Conservation (phyloP, 2,329 filamentous ascomycete species). For the Phialophora tarda region DNA sequence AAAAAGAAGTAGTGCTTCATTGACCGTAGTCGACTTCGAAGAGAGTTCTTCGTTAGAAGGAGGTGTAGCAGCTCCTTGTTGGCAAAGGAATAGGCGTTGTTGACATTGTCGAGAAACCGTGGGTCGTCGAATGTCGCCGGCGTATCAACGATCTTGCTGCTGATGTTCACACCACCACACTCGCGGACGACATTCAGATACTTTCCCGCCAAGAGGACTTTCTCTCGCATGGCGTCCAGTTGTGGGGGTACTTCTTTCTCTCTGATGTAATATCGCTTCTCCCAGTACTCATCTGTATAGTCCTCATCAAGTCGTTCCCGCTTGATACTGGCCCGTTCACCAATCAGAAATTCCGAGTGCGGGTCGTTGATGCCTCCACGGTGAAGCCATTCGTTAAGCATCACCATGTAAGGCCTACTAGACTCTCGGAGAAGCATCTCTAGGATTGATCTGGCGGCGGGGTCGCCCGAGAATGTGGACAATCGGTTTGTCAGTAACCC, state of each 20-base stretch:
- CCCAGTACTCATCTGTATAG: conserved; percentile 99
- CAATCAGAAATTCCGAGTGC: conserved; percentile 90
- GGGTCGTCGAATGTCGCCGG: conserved; percentile 90
- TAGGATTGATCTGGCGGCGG: conserved; percentile 79
- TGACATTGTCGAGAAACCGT: conserved; percentile 93
- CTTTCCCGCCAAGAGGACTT: conserved; percentile 92
- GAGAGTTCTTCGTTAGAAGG: conserved; percentile 87
- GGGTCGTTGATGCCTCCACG: conserved; percentile 94
- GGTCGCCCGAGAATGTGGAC: conserved; percentile 90
- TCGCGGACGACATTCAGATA: conserved; percentile 98
- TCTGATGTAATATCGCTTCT: conserved; percentile 92
- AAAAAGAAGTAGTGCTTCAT: conserved; percentile 99
- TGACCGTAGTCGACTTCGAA: conserved; percentile 84
- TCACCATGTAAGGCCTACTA: conserved; percentile 92
- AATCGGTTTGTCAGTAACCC: conserved; percentile 83
- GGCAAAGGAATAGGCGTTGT: conserved; percentile 90
- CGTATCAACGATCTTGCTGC: conserved; percentile 80
- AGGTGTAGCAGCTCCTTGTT: conserved; percentile 92
- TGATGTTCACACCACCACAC: conserved; percentile 93
- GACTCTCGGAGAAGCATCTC: conserved; percentile 84
- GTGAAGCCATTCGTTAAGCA: conserved; percentile 98
- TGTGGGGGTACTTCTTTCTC: conserved; percentile 91
- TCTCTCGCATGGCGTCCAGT: conserved; percentile 86
- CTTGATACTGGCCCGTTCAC: conserved; percentile 93
- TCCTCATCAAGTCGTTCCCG: conserved; percentile 90